These are phyloP conservation scores for Aspergillus alliaceus DNA, from an alignment of 2,329 filamentous ascomycete genomes.

Conservation along the genomic window DNA sequence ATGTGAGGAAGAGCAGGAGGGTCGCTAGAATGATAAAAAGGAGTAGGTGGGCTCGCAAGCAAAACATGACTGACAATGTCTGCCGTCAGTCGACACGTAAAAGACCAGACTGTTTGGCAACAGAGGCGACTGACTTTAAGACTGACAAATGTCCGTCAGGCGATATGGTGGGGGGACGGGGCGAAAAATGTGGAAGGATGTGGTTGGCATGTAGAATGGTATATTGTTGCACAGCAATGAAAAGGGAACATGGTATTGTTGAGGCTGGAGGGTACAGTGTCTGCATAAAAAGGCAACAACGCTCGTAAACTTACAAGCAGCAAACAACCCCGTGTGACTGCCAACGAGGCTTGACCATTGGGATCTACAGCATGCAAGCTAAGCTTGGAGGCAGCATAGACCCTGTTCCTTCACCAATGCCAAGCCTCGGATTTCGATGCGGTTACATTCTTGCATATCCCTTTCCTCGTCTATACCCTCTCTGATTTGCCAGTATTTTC, in stretches of 20 bases:
- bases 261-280: no score
- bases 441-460: not conserved
- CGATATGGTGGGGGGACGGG: not conserved
- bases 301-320: not conserved
- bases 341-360: not conserved
- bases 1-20: not conserved
- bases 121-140: not conserved
- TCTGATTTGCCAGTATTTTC: no score
- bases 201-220: not conserved
- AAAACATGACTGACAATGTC: not conserved
- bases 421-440: no score
- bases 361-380: not conserved
- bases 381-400: not conserved
- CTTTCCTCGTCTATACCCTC: not conserved
- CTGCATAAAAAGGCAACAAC: not conserved
- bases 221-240: not conserved
- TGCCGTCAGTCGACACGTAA: not conserved
- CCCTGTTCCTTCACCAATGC: not conserved
- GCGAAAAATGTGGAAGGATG: not conserved
- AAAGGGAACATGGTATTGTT: no score
- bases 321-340: not conserved
- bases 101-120: not conserved
- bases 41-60: not conserved
- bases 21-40: not conserved
- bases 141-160: not conserved